Base-by-base conservation (phyloP, 352 stramenopile species). In the Phytopythium aichiense region DNA sequence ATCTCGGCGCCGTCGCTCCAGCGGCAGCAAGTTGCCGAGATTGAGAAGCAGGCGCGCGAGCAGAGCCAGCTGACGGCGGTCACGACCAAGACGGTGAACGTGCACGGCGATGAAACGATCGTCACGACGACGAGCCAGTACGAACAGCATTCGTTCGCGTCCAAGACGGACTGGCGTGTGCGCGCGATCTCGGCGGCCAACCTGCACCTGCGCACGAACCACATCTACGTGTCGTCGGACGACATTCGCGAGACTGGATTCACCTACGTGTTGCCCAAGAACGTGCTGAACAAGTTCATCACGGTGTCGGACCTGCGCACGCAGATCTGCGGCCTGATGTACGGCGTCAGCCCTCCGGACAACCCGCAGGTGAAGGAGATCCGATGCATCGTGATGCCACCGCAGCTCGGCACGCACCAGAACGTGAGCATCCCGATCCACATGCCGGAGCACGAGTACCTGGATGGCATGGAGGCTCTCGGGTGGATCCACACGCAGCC, bases 401-500 rank as follows among this genome's bases (percentile, higher is more conserved):
- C 98, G 37, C 98, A 99, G 80, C 83, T 99, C 43, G 98, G 97
- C 46, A 99, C 97, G 57, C 97, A 99, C 63, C 95, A 99, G 72
- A 97, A 72, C 60, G 96, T 99, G 22, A 99, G 94, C 54, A 81
- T 99, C n/a, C 98, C 98, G 23, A 93, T 98, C 63, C 80, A 92
- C 33, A 79, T 99, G 49, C 98, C 98, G 0, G 87, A 98, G 38
- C 95, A 99, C 74, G 96, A 99, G 62, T 94, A 98, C 60, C 69
- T 99, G 56, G 92, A 99, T 58, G 97, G 96, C 15, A 89, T 99
- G 77, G 96, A 99, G 73, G 96, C 97, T 56, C 84, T 99, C 11
- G 98, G 98, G 7, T 99, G 98, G 97, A 98, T 99, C 58, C 98
- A 99, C 81, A 99, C 98, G 1, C 97, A 99, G 75, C 98, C 98